These are phyloP conservation scores for Berkeleyomyces rouxiae DNA, from an alignment of 2,329 filamentous ascomycete genomes.

Conservation along the genomic window DNA sequence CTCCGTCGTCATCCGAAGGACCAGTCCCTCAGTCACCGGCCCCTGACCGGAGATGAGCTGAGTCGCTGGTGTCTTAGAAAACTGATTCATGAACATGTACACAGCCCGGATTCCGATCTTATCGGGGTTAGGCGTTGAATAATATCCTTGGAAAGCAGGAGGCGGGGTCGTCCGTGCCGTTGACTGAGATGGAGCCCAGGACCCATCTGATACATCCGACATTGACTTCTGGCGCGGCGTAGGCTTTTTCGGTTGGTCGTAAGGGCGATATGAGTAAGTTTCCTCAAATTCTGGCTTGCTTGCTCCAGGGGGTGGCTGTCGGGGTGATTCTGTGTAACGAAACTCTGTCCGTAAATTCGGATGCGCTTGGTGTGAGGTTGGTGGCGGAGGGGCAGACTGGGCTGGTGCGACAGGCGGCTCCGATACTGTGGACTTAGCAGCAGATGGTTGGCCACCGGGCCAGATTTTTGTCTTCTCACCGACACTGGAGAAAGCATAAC, in stretches of 20 bases:
- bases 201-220: conserved; percentile 61
- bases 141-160: conserved; percentile 59
- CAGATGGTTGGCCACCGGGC: conserved; percentile 41
- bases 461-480: conserved; percentile 56
- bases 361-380: conserved; percentile 19
- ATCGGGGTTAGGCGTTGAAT: conserved; percentile 76
- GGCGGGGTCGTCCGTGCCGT: conserved; percentile 74
- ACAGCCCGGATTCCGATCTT: conserved; percentile 94
- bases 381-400: conserved; percentile 11
- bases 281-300: conserved; percentile 41
- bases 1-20: conserved; percentile 82
- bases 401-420: conserved; percentile 16
- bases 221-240: conserved; percentile 45
- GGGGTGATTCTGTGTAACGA: conserved; percentile 20
- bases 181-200: conserved; percentile 70
- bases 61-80: conserved; percentile 74
- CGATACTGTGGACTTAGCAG: conserved; percentile 15
- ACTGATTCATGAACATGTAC: conserved; percentile 81
- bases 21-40: conserved; percentile 76
- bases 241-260: conserved; percentile 49
- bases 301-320: conserved; percentile 18
- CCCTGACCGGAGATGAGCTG: conserved; percentile 75
- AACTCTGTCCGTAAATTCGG: conserved; percentile 14
- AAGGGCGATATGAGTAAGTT: conserved; percentile 57
- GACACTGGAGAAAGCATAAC: conserved; percentile 46